A percentile compares a stretch with the other conserved stretches of the same genome.
phyloP scores from a whole-genome alignment of 2,329 filamentous ascomycete genomes.

The Aspergillus ustus region DNA sequence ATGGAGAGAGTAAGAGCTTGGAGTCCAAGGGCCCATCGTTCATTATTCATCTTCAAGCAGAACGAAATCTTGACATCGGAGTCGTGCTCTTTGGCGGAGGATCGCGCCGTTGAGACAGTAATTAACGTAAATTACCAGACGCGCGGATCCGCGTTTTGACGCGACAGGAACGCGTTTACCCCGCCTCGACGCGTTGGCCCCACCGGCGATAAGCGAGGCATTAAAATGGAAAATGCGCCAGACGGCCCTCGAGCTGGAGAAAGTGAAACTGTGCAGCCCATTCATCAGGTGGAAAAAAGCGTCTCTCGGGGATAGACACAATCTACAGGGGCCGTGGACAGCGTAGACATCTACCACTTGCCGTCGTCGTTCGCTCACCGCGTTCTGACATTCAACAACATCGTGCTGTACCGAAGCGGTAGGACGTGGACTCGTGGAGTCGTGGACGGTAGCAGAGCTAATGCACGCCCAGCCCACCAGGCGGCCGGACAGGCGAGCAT shows the following conservation, averaged over 20 bases:
- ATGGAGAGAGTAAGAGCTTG: background rate
- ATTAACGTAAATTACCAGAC: constrained; percentile 27
- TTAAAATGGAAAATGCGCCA: background rate
- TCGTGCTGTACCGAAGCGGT: background rate
- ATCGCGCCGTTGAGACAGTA: constrained; percentile 6
- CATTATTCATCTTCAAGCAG: background rate
- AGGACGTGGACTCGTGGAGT: constrained; percentile 11
- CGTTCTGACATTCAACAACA: background rate
- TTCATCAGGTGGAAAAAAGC: constrained; percentile 4
- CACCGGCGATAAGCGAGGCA: constrained; percentile 16
- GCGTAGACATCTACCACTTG: background rate
- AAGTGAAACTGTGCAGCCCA: background rate
- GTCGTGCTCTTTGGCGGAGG: background rate
- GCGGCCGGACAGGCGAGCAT: constrained; percentile 25
- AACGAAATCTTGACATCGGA: background rate
- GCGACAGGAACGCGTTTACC: constrained; percentile 27
- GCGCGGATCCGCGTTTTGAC: constrained; percentile 27
- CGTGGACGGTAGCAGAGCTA: constrained; percentile 18
- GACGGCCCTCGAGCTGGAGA: background rate
- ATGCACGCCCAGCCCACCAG: constrained; percentile 28
- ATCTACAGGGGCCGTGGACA: background rate
- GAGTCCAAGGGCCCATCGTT: constrained; percentile 3
- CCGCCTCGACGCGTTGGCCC: constrained; percentile 24
- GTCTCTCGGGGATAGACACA: background rate
- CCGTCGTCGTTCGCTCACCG: background rate